Percentiles rank a stretch among this genome's conserved stretches.
Conservation (phyloP, 192 early-diverging fungal genomes). For the Linnemannia zychae region DNA sequence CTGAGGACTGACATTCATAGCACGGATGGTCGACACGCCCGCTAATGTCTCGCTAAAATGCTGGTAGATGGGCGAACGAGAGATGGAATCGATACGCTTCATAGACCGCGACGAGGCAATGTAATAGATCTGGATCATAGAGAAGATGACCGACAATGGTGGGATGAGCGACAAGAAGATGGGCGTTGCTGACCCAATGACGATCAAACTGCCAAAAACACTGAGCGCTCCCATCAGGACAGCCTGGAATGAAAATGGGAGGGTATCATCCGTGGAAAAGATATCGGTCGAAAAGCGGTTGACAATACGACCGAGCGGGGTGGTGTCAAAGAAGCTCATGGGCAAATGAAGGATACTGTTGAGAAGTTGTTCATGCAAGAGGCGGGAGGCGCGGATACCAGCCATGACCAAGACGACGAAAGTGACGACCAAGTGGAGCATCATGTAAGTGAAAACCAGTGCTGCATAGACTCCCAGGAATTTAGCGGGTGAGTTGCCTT, state of each 20-base stretch:
- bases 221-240: slow-evolving; percentile 50
- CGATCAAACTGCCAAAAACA: slow-evolving; percentile 53
- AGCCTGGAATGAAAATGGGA: slow-evolving; percentile 64
- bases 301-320: slow-evolving; percentile 77
- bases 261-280: slow-evolving; percentile 62
- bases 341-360: slow-evolving; percentile 71
- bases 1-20: slow-evolving; percentile 69
- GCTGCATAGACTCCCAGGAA: slow-evolving; percentile 21
- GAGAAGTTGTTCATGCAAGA: slow-evolving; percentile 72
- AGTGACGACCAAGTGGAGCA: background rate
- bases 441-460: slow-evolving; percentile 5
- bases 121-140: slow-evolving; percentile 70
- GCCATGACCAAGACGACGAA: slow-evolving; percentile 15
- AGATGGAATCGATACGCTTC: slow-evolving; percentile 83
- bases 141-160: slow-evolving; percentile 54
- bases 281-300: slow-evolving; percentile 79
- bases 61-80: slow-evolving; percentile 80
- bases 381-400: slow-evolving; percentile 67
- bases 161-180: slow-evolving; percentile 5
- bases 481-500: background rate
- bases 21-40: slow-evolving; percentile 80
- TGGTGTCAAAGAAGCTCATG: slow-evolving; percentile 70
- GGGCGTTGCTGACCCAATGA: slow-evolving; percentile 54
- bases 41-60: slow-evolving; percentile 82
- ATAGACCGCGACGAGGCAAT: slow-evolving; percentile 80